Evolutionary conservation across 257 asterid species (phyloP), one percentile per base, ranked within the genome.

Genomic region (Striga asiatica): DNA sequence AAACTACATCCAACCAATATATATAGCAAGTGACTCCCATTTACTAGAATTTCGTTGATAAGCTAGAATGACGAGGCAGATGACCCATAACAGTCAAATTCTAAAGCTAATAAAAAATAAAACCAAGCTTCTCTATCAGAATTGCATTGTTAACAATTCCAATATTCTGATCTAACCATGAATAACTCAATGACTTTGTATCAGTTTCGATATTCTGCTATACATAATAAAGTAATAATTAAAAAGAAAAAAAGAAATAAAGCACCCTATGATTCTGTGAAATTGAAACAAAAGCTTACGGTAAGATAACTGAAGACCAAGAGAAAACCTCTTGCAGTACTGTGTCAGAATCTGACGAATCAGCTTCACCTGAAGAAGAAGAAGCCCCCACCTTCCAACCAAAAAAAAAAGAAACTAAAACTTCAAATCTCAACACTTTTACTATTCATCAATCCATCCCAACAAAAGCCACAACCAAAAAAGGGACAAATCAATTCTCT

Each of bases 291-390:
- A 70, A 35, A 35, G n/a, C 94, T 60, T 71, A 89, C 97, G 97
- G 97, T 60, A 89, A 62, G 56, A 84, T 61, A 67, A 88, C 94
- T 64, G 94, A 84, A 43, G 84, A 46, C 97, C 96, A 89, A 61
- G 79, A 48, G 71, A 89, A 89, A 21, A 54, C 77, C 73, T 89
- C 97, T 61, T 68, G 74, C 69, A 69, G 61, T 6, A 68, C 22
- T 18, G 77, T 47, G 55, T 71, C 88, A 60, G 86, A 66, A 61
- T 54, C 58, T 3, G 66, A 16, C 48, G 91, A 53, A 67, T 70
- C 46, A 19, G 73, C 74, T 65, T 80, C 89, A 49, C 73, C 83
- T 6, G 82, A 67, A 63, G 95, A 51, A 67, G 82, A 67, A 63
- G 95, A 51, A 67, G 88, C 95, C 71, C 70, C 54, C 39, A 77